These are phyloP conservation scores for Serendipita sp. DNA, from an alignment of 768 basidiomycete species.

Conservation along the genomic window DNA sequence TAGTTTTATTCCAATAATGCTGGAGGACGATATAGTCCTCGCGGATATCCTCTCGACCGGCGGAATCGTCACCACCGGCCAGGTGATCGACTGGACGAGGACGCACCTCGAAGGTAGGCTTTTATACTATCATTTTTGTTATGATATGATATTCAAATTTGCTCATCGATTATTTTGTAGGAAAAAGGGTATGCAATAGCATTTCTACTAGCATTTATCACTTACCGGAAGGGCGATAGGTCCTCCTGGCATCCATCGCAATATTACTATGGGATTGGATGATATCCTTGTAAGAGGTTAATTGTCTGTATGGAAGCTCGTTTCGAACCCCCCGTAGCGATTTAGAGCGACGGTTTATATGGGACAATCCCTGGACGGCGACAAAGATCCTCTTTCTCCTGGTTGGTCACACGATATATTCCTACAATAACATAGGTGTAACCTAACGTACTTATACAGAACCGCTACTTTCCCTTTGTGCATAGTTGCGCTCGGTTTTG, in stretches of 20 bases:
- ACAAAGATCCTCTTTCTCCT: neutral
- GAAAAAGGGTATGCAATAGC: neutral
- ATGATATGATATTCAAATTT: too few species aligned
- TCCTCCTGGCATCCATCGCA: neutral
- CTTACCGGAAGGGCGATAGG: neutral
- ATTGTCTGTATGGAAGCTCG: neutral
- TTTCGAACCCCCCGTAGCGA: neutral
- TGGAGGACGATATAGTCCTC: neutral
- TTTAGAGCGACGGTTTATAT: neutral
- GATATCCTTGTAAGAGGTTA: neutral
- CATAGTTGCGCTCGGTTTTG: neutral
- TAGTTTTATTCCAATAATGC: neutral
- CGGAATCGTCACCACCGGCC: neutral
- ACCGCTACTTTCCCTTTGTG: conserved; percentile 3
- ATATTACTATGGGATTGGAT: neutral
- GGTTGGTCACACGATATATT: neutral
- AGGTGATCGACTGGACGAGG: neutral
- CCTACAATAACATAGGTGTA: neutral
- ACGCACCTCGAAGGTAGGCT: conserved; percentile 1
- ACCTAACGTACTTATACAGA: neutral
- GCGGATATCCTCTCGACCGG: too few species aligned
- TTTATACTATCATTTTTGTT: too few species aligned
- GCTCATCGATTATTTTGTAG: neutral
- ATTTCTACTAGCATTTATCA: neutral
- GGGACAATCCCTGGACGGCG: neutral